Evolutionary conservation across 2,329 filamentous ascomycete species (phyloP), one percentile per base, ranked within the genome.

Genomic region (Dactylonectria estremocensis): DNA sequence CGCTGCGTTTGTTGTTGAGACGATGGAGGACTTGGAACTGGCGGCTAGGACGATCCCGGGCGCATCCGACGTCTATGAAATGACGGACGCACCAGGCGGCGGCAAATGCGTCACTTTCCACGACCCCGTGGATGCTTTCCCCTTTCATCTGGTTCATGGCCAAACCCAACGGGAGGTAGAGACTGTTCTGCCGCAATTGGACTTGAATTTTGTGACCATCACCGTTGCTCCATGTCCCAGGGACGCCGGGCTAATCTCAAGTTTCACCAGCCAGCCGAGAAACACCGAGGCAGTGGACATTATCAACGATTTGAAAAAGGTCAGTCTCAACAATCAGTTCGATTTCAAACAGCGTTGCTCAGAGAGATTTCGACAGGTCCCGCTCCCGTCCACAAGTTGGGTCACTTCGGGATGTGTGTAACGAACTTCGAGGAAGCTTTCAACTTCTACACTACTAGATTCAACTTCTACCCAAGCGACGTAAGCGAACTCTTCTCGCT

Each of bases 71-170:
- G 82, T 90, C 16, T 81, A 87, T 64, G 84, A 88, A 2, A 64
- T 82, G 18, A 72, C 74, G 5, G 85, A 87, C 64, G 33, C n/a
- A 3, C 85, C 85, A 0, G 88, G 88, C 0, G 88, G 88, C 2
- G 87, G 88, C 56, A 81, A 84, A 69, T 79, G 83, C 11, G 86
- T 90, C 3, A 87, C 83, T 0, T 85, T 88, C 66, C 81, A 83
- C 64, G 84, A 87, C 62, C 84, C 86, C 0, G 82, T 89, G 2
- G 87, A 90, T 65, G 86, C 85, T 1, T 90, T 85, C 67, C 86
- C 87, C 2, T 84, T 90, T 72, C 87, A 90, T 73, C 81, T 91
- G 0, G 83, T 91, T 1, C 80, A 86, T 69, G 89, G 87, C 2
- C 89, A 91, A 76, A 76, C 77, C n/a, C n/a, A n/a, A n/a, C n/a